phyloP scores from a whole-genome alignment of 768 basidiomycete species.

The Mycena chlorophos region DNA sequence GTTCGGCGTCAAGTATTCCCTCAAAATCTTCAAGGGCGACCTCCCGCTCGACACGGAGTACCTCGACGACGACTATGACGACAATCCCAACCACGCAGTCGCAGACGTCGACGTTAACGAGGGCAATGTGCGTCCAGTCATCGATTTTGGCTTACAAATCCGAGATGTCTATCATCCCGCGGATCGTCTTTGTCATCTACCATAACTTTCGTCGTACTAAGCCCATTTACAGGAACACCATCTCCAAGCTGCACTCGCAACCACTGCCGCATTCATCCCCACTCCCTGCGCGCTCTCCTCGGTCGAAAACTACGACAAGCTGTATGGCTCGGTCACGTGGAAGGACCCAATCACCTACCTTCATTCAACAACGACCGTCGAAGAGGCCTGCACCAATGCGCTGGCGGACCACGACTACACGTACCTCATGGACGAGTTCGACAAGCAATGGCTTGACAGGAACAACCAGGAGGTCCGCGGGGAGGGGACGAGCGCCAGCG shows the following conservation, averaged over 20 bases:
- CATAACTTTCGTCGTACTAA: too few species aligned
- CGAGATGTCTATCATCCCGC: slow-evolving; percentile 54
- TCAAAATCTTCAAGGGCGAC: slow-evolving; percentile 18
- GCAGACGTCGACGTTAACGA: slow-evolving; percentile 21
- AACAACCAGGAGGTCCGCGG: slow-evolving; percentile 86
- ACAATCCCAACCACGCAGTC: slow-evolving; percentile 2
- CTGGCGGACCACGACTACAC: slow-evolving; percentile 70
- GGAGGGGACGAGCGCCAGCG: slow-evolving; percentile 81
- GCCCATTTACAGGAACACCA: slow-evolving; percentile 51
- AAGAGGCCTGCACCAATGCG: slow-evolving; percentile 63
- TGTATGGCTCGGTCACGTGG: slow-evolving; percentile 74
- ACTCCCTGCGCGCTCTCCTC: slow-evolving; percentile 87
- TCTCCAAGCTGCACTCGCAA: slow-evolving; percentile 49
- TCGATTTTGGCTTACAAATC: too few species aligned
- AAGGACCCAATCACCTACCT: slow-evolving; percentile 77
- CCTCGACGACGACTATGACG: slow-evolving; percentile 13
- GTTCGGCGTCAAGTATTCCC: slow-evolving; percentile 19
- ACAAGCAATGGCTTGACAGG: slow-evolving; percentile 91
- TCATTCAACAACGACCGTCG: slow-evolving; percentile 81
- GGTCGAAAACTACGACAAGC: slow-evolving; percentile 72
- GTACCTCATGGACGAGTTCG: slow-evolving; percentile 95
- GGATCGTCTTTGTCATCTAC: too few species aligned
- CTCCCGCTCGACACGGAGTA: slow-evolving; percentile 12
- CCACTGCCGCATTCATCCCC: slow-evolving; percentile 77
- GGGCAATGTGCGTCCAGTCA: slow-evolving; percentile 15